phyloP scores from a whole-genome alignment of 805 yeast species.

The Candida broadrunensis region DNA sequence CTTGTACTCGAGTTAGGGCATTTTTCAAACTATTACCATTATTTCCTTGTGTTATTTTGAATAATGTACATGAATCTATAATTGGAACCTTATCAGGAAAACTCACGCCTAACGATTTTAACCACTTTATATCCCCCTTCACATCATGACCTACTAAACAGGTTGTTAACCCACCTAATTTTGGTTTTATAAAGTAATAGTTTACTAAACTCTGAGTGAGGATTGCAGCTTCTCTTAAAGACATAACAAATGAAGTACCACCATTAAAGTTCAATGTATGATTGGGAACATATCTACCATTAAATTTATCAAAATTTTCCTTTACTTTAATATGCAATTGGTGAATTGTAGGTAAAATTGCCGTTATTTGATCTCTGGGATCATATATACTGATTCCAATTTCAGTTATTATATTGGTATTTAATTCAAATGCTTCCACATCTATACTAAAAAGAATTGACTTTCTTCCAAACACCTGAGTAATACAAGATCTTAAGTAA shows the following conservation, averaged over 20 bases:
- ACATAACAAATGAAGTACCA: slow-evolving; percentile 46
- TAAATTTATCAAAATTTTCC: slow-evolving; percentile 41
- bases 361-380: slow-evolving; percentile 42
- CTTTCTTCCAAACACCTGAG: slow-evolving; percentile 14
- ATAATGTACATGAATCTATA: slow-evolving; percentile 50
- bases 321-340: slow-evolving; percentile 42
- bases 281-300: slow-evolving; percentile 56
- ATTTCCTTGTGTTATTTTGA: slow-evolving; percentile 36
- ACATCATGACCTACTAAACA: slow-evolving; percentile 60
- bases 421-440: slow-evolving; percentile 54
- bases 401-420: slow-evolving; percentile 46
- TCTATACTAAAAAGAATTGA: slow-evolving; percentile 47
- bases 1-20: slow-evolving; percentile 40
- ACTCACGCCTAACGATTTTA: slow-evolving; percentile 41
- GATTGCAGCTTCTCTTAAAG: slow-evolving; percentile 28
- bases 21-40: slow-evolving; percentile 42
- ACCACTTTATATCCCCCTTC: slow-evolving; percentile 55
- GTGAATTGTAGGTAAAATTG: slow-evolving; percentile 38
- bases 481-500: slow-evolving; percentile 9
- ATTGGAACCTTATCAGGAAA: slow-evolving; percentile 32
- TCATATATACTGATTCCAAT: slow-evolving; percentile 58
- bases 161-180: slow-evolving; percentile 11
- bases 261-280: slow-evolving; percentile 48
- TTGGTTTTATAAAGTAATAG: slow-evolving; percentile 34
- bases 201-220: slow-evolving; percentile 44